phyloP scores from a whole-genome alignment of 2,329 filamentous ascomycete genomes.

The Fusarium sp. region DNA sequence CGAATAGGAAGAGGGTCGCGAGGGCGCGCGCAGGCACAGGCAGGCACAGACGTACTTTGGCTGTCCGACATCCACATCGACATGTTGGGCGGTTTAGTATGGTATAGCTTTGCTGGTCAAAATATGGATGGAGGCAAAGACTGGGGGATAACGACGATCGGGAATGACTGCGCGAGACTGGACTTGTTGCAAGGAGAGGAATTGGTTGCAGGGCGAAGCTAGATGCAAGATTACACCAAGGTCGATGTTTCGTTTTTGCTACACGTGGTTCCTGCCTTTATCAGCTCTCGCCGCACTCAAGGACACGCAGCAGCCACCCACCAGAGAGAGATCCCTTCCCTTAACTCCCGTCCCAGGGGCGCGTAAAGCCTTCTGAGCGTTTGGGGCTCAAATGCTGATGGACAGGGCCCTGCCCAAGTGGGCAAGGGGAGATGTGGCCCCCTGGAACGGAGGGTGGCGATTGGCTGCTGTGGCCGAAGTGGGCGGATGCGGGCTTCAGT shows the following conservation, averaged over 20 bases:
- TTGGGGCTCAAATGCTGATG: conserved; percentile 19
- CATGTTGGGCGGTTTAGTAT: conserved; percentile 49
- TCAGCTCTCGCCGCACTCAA: conserved; percentile 15
- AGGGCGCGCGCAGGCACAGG: conserved; percentile 5
- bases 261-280: conserved; percentile 18
- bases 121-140: background rate
- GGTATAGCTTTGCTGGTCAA: conserved; percentile 3
- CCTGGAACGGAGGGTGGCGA: conserved; percentile 25
- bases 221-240: conserved; percentile 24
- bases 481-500: conserved; percentile 23
- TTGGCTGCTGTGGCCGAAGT: conserved; percentile 32
- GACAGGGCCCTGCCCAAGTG: conserved; percentile 29
- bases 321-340: background rate
- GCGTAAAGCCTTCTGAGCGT: conserved; percentile 18
- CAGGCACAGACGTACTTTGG: conserved; percentile 76
- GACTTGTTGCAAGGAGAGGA: conserved; percentile 8
- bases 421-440: conserved; percentile 10
- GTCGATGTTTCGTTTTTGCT: conserved; percentile 32
- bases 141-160: background rate
- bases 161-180: background rate
- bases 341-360: conserved; percentile 25
- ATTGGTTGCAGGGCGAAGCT: conserved; percentile 24
- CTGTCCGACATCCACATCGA: conserved; percentile 97
- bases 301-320: conserved; percentile 19
- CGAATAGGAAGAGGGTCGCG: background rate